Base-by-base conservation (phyloP, 2,329 filamentous ascomycete genomes). In the Acrodontium crateriforme region DNA sequence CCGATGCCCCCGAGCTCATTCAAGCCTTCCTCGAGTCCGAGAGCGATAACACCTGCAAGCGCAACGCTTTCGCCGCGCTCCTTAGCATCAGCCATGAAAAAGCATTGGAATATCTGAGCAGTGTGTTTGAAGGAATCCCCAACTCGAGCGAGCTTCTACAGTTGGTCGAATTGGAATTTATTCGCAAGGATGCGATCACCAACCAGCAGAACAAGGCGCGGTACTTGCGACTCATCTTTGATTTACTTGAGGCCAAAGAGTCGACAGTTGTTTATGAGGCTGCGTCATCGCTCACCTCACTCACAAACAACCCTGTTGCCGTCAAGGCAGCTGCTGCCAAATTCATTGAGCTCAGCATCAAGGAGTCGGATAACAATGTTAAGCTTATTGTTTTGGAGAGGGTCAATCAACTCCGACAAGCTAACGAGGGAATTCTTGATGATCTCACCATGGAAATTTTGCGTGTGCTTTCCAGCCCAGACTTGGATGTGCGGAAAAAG, bases 241-340 rank as follows among this genome's bases (percentile, higher is more conserved):
- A 98, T 54, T 70, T 98, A 11, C 68, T 98, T 29, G 89, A 98
- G 57, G 87, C 89, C 17, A 77, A 77, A 35, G 78, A 87, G 27
- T 91, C 85, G 14, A 98, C 89, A 2, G 89, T 98, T 23, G 79
- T 95, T 16, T 98, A 98, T 53, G 89, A 98, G 60, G 89, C 89
- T 34, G 89, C 89, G 4, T 94, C 87, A 1, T 93, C 87, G 9
- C 67, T 98, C 31, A 95, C 87, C 5, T 77, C 85, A 1, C 70
- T 98, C 29, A 98, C 89, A 12, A 91, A 73, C 56, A 98, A 98
- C 59, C 87, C 89, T 1, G 89, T 98, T 9, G 89, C 89, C 11
- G 87, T 98, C 34, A 98, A 95, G 61, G 89, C 89, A 15, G 89
- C 89, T 7, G 89, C 89, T 9, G 71, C 74, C 44, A 98, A 98